These are phyloP conservation scores for Rhodotorula toruloides DNA, from an alignment of 768 basidiomycete genomes.

Conservation along the genomic window DNA sequence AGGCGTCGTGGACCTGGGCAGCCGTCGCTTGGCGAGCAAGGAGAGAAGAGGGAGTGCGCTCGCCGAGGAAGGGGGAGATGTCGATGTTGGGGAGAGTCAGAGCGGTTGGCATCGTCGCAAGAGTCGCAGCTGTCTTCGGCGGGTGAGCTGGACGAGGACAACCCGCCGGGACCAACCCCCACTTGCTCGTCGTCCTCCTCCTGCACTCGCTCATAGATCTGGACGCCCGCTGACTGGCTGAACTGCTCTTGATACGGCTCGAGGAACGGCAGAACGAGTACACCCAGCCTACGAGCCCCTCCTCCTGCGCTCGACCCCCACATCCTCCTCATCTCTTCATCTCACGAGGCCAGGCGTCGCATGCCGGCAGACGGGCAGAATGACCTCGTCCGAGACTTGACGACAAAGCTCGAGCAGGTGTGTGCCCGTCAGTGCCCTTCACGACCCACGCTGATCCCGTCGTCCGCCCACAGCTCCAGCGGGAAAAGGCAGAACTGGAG, in stretches of 20 bases:
- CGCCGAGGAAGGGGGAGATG: slow-evolving; percentile 17
- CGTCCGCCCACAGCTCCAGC: slow-evolving; percentile 16
- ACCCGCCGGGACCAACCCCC: too few species aligned
- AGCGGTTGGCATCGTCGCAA: not conserved
- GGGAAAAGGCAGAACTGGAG: slow-evolving; percentile 24
- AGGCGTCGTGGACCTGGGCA: slow-evolving; percentile 53
- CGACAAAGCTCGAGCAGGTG: slow-evolving; percentile 17
- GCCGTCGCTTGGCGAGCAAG: slow-evolving; percentile 45
- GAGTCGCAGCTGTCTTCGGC: not conserved
- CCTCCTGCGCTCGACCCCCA: not conserved
- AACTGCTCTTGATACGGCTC: too few species aligned
- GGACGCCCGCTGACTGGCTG: too few species aligned
- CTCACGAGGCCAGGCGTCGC: too few species aligned
- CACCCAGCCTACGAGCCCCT: too few species aligned
- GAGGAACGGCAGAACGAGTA: too few species aligned
- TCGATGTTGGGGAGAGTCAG: slow-evolving; percentile 21
- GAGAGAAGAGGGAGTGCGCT: not conserved
- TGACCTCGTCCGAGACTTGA: slow-evolving; percentile 10
- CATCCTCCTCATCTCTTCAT: not conserved
- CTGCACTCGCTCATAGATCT: too few species aligned
- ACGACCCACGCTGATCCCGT: not conserved
- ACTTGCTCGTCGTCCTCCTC: too few species aligned
- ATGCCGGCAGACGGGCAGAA: not conserved
- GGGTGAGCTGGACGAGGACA: too few species aligned
- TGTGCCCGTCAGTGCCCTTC: not conserved